Evolutionary conservation across 306 rosid genomes (phyloP), one percentile per base, ranked within the genome.

Genomic region (Vigna unguiculata): DNA sequence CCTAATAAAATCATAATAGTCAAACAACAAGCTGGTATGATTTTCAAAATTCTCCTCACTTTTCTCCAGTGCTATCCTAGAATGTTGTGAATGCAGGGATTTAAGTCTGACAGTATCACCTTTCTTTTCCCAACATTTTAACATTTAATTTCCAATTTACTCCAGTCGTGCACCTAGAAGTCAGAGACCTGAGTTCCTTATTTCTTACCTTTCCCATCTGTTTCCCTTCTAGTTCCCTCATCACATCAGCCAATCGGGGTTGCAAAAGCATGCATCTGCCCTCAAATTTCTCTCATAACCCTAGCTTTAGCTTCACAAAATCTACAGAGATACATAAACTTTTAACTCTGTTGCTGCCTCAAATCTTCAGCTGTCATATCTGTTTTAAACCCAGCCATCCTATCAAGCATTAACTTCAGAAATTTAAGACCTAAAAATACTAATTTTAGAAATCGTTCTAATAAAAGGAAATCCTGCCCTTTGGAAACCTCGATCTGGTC

Each of bases 41-140:
- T 6, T 40, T 24, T 54, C 63, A 17, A 17, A 40, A 47, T 11
- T 54, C 46, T 65, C 32, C 43, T 19, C 53, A 17, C 8, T 25
- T 22, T 66, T 48, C 34, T 22, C 24, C 16, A 66, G 12, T 25
- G n/a, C 28, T 28, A 67, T 19, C 21, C 36, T 41, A n/a, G 15
- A 68, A 58, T 58, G 1, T 34, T 15, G n/a, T 32, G 51, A 34
- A 28, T 30, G 25, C 10, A 55, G 75, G 67, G 49, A 55, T 55
- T 15, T 60, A 43, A 28, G 17, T 69, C 49, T 58, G 22, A 30
- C 21, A 34, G 20, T 51, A 47, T 30, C 57, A 51, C 60, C 14
- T 51, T 43, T 64, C 45, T 48, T 78, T 79, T 79, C 36, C 30
- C 30, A 1, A 46, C 14, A 28, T 9, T 67, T 77, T 40, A 32